Percentiles rank a stretch among this genome's conserved stretches.
phyloP scores from a whole-genome alignment of 2,329 filamentous ascomycete genomes.

The Fusarium chaquense region DNA sequence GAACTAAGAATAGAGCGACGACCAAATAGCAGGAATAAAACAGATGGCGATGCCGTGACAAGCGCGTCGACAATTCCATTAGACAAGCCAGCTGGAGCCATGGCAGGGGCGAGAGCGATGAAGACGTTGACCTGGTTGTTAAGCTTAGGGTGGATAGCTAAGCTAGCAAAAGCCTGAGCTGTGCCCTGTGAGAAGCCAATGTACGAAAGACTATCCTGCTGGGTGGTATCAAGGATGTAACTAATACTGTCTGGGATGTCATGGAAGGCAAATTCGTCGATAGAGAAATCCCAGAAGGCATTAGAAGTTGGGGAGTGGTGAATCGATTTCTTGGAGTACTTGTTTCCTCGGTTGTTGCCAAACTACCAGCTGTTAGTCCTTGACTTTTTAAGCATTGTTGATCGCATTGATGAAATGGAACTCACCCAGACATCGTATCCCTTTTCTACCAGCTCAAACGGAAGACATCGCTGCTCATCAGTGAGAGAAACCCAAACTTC shows the following conservation, averaged over 20 bases:
- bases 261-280: constrained; percentile 97
- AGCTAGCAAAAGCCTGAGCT: constrained; percentile 92
- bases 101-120: constrained; percentile 93
- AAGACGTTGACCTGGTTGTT: constrained; percentile 97
- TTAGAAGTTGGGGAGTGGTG: constrained; percentile 78
- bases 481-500: constrained; percentile 98
- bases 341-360: constrained; percentile 98
- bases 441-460: constrained; percentile 87
- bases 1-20: constrained; percentile 91
- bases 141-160: constrained; percentile 90
- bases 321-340: constrained; percentile 96
- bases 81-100: constrained; percentile 91
- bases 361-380: constrained; percentile 65
- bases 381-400: background rate
- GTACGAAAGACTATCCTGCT: constrained; percentile 88
- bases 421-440: constrained; percentile 96
- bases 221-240: constrained; percentile 88
- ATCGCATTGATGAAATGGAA: constrained; percentile 21
- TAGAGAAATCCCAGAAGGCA: constrained; percentile 97
- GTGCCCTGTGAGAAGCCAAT: constrained; percentile 98
- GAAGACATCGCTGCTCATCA: constrained; percentile 84
- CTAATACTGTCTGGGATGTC: constrained; percentile 96
- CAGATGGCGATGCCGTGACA: constrained; percentile 91
- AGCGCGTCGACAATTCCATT: constrained; percentile 93
- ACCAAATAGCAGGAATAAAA: constrained; percentile 93